Conservation (phyloP, 2,329 filamentous ascomycete genomes). For the Phoma sp. region DNA sequence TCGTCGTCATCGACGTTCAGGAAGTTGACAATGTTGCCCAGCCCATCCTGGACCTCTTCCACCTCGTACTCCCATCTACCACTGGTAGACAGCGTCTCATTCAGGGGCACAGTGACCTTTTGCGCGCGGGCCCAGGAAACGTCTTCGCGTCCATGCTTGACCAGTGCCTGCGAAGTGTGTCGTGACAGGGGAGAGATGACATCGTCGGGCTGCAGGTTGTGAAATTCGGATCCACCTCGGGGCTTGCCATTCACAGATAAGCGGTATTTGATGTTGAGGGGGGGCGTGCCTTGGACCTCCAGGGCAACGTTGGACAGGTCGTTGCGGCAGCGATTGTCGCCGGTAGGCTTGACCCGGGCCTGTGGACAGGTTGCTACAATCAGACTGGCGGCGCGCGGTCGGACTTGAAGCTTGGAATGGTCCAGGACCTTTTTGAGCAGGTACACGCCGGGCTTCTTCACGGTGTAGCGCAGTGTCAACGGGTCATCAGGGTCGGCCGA, state of each 20-base stretch:
- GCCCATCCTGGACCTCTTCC: constrained; percentile 89
- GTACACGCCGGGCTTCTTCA: constrained; percentile 90
- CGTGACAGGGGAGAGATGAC: constrained; percentile 78
- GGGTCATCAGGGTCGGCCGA: constrained; percentile 60
- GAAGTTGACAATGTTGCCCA: constrained; percentile 86
- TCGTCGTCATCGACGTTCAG: constrained; percentile 69
- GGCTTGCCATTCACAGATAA: constrained; percentile 84
- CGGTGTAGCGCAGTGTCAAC: constrained; percentile 72
- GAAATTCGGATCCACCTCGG: constrained; percentile 79
- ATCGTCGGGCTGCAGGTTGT: constrained; percentile 90
- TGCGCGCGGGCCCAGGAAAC: constrained; percentile 81
- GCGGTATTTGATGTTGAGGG: constrained; percentile 91
- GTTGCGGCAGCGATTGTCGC: constrained; percentile 77
- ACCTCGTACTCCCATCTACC: constrained; percentile 90
- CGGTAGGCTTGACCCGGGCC: constrained; percentile 71
- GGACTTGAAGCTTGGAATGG: constrained; percentile 91
- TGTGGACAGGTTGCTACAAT: constrained; percentile 86
- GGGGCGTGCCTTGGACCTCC: constrained; percentile 85
- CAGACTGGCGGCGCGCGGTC: constrained; percentile 75
- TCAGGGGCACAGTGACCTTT: constrained; percentile 79
- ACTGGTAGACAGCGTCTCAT: constrained; percentile 81
- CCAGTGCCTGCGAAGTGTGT: constrained; percentile 62
- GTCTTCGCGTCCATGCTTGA: constrained; percentile 67
- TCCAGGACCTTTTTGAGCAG: constrained; percentile 84
- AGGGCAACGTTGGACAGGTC: constrained; percentile 87